Percentiles rank a stretch among this genome's conserved stretches.
These are phyloP conservation scores for Mollisia scopiformis DNA, from an alignment of 2,329 filamentous ascomycete species.

Conservation along the genomic window DNA sequence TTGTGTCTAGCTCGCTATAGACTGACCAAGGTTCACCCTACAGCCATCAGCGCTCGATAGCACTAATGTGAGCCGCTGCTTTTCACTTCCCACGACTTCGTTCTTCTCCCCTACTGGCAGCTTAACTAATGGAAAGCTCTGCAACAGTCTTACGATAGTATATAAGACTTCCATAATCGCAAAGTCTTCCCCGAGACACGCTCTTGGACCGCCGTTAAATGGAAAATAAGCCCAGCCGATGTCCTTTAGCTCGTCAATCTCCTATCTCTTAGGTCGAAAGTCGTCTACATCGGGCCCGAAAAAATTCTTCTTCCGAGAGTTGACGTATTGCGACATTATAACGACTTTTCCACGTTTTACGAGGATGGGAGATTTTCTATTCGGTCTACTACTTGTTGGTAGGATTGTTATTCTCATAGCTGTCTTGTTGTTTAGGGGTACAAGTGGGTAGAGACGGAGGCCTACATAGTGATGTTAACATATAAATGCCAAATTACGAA, in stretches of 20 bases:
- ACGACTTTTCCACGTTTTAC: background rate
- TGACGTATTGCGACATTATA: background rate
- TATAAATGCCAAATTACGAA: too few relatives aligned
- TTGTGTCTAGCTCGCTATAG: too few relatives aligned
- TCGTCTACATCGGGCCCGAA: background rate
- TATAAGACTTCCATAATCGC: too few relatives aligned
- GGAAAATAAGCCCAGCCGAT: too few relatives aligned
- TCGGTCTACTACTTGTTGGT: background rate
- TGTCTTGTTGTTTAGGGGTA: background rate
- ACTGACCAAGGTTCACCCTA: background rate
- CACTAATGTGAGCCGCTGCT: background rate
- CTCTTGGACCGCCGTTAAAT: too few relatives aligned
- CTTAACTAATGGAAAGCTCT: background rate
- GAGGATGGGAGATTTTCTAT: background rate
- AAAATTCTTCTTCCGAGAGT: background rate
- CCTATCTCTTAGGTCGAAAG: too few relatives aligned
- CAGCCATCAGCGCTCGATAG: background rate
- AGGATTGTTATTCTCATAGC: background rate
- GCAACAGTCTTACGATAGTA: background rate
- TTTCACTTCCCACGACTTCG: background rate
- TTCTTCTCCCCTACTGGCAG: background rate
- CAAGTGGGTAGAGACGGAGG: background rate
- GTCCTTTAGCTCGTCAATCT: too few relatives aligned
- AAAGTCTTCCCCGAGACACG: too few relatives aligned
- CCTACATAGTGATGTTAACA: background rate